Evolutionary conservation across 2,329 filamentous ascomycete genomes (phyloP), one percentile per base, ranked within the genome.

Genomic region (Penicillium olsonii): DNA sequence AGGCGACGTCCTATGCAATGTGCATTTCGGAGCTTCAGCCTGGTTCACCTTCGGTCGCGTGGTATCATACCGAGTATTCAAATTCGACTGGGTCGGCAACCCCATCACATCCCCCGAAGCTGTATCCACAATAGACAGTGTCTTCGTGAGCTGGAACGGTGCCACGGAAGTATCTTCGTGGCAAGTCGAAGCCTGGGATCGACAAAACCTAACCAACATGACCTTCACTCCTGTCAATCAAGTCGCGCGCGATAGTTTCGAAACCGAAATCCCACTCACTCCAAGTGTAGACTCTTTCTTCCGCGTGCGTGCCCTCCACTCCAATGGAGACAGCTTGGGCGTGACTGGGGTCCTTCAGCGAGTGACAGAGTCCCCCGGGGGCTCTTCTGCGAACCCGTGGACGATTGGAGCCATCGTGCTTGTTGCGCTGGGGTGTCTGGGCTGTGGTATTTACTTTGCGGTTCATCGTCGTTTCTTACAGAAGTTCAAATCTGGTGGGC

Each of bases 31-130:
- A 12, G 76, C 76, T 29, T 80, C 75, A 17, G 72, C 77, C 33
- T 66, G 71, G 41, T 62, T 79, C 50, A 64, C 66, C 9, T 64
- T 80, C 22, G 72, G 78, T 37, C 61, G 74, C 9, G 74, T 81
- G 2, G 75, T 79, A 62, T 82, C 78, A 44, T 85, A 85, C 57
- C 76, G 82, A 15, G 77, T 75, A 0, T 78, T 79, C 68, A 81
- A 80, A 57, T 54, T 52, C 3, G 69, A 76, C 50, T 85, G 82
- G 79, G 71, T 75, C 4, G 80, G 77, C 0, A 64, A 67, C 8
- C 80, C 80, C 2, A 69, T 67, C 14, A 75, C 74, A 20, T 18
- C 56, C 2, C 67, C 67, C 0, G 63, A 65, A 18, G 50, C 57
- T 14, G 59, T 41, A 1, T 17, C 66, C 2, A 34, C 48, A 1